Conservation (phyloP, 2,329 filamentous ascomycete genomes). For the Neonectria neomacrospora region DNA sequence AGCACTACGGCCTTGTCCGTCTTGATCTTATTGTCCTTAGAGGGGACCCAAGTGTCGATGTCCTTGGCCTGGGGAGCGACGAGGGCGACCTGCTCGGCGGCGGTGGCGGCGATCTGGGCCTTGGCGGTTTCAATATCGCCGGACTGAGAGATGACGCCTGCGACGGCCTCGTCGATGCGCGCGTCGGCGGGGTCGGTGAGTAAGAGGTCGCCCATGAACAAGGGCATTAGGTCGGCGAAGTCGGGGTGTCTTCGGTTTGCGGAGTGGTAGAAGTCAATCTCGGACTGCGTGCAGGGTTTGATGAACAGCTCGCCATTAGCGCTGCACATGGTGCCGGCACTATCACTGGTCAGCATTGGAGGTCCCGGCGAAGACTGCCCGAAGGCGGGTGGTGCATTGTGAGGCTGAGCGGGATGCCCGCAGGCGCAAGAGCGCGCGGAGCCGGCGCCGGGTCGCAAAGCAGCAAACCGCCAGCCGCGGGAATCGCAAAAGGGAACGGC, state of each 20-base stretch:
- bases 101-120: constrained; percentile 49
- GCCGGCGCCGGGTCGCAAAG: constrained; percentile 28
- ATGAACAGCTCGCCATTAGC: constrained; percentile 86
- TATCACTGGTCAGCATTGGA: constrained; percentile 53
- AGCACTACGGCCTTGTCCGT: constrained; percentile 86
- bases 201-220: constrained; percentile 82
- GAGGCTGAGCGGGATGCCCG: constrained; percentile 8
- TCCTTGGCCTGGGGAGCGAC: constrained; percentile 32
- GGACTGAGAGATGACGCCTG: constrained; percentile 54
- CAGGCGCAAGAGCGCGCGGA: constrained; percentile 13
- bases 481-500: constrained; percentile 5
- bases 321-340: constrained; percentile 91
- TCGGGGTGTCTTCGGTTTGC: constrained; percentile 72
- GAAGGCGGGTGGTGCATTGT: constrained; percentile 10
- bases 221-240: constrained; percentile 84
- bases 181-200: constrained; percentile 68
- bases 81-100: constrained; percentile 48
- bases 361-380: not conserved
- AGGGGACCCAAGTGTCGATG: constrained; percentile 58
- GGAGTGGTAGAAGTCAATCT: constrained; percentile 91
- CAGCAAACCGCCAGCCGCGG: not conserved
- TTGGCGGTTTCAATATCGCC: constrained; percentile 49
- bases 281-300: constrained; percentile 88
- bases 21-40: constrained; percentile 69
- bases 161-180: constrained; percentile 60